A percentile compares a stretch with the other conserved stretches of the same genome.
Conservation (phyloP, 495 filamentous ascomycete genomes). For the Lophiostoma macrostomum region DNA sequence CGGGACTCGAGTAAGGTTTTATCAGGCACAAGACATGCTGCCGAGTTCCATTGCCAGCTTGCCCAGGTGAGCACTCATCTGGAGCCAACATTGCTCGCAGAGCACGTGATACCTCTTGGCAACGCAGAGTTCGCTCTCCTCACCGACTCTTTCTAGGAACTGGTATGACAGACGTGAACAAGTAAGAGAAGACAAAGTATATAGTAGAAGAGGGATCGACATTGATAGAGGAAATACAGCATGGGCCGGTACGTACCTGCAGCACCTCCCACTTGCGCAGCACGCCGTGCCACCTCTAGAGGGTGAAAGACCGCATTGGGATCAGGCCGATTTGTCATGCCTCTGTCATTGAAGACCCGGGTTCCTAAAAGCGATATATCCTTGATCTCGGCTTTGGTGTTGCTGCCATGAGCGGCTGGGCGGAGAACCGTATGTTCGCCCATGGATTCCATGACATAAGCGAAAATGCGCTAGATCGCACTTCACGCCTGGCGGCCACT, state of each 20-base stretch:
- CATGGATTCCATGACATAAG: slow-evolving; percentile 7
- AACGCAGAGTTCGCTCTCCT: neutral
- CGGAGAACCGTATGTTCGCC: neutral
- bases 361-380: neutral
- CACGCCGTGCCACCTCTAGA: slow-evolving; percentile 10
- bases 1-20: too few relatives aligned
- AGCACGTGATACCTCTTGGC: slow-evolving; percentile 20
- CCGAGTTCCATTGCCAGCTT: too few relatives aligned
- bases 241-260: slow-evolving; percentile 15
- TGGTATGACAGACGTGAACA: neutral
- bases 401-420: neutral
- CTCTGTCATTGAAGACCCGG: slow-evolving; percentile 6
- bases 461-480: slow-evolving; percentile 6
- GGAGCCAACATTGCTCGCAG: too few relatives aligned
- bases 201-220: neutral
- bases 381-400: too few relatives aligned
- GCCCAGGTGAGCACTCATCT: too few relatives aligned
- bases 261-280: slow-evolving; percentile 13
- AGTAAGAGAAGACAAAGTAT: neutral
- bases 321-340: slow-evolving; percentile 12
- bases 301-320: slow-evolving; percentile 13
- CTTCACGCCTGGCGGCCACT: slow-evolving; percentile 13
- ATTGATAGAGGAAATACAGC: neutral
- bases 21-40: neutral
- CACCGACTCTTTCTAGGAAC: neutral